A percentile compares a stretch with the other conserved stretches of the same genome.
These are phyloP conservation scores for Setaria viridis DNA, from an alignment of 202 grass and related monocot genomes.

Conservation along the genomic window DNA sequence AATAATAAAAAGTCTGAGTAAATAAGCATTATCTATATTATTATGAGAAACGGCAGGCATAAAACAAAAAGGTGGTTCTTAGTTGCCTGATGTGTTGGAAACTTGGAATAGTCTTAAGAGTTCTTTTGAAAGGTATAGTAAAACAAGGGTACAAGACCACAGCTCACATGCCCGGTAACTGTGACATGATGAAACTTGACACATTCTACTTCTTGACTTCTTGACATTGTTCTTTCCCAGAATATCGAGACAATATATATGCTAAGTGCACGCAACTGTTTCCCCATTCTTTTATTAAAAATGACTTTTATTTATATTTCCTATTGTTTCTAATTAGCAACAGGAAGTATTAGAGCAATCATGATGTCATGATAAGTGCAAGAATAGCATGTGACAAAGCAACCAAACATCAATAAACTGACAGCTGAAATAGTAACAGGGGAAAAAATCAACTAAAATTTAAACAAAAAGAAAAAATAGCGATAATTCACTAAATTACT, in stretches of 20 bases:
- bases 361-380: not conserved
- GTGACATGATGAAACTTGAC: conserved; percentile 15
- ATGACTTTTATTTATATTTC: conserved; percentile 4
- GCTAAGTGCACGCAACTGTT: not conserved
- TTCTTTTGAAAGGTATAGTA: not conserved
- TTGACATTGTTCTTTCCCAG: not conserved
- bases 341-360: conserved; percentile 11
- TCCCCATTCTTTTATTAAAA: not conserved
- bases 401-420: conserved; percentile 19
- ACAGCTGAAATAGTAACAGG: conserved; percentile 4
- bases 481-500: conserved; percentile 20
- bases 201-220: conserved; percentile 1
- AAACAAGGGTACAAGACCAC: conserved; percentile 5
- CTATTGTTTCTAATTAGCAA: not conserved
- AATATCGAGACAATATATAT: conserved; percentile 3
- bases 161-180: not conserved
- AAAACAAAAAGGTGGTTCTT: conserved; percentile 6
- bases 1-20: not conserved
- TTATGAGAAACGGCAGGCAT: not conserved
- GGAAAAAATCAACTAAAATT: conserved; percentile 4
- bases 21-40: not conserved
- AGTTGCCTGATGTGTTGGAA: conserved; percentile 8
- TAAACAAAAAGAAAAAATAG: not conserved
- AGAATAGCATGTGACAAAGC: conserved; percentile 18
- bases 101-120: not conserved